phyloP scores from a whole-genome alignment of 768 basidiomycete species.

The Kwoniella sp. region DNA sequence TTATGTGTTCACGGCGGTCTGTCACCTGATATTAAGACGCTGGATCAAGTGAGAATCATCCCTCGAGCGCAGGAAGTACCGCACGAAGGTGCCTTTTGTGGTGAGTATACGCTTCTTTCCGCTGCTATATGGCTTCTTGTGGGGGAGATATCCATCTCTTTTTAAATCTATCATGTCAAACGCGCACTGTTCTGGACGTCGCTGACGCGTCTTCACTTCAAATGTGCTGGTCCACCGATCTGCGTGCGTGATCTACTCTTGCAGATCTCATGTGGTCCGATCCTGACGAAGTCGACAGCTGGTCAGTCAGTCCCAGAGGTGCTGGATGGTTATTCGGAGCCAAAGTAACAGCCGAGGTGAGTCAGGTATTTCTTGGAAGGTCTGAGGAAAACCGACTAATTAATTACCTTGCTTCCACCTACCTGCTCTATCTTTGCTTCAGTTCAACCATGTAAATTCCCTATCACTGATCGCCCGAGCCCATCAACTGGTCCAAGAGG shows the following conservation, averaged over 20 bases:
- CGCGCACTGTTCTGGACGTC: not conserved
- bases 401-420: too few relatives aligned
- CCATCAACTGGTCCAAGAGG: slow-evolving; percentile 78
- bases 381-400: too few relatives aligned
- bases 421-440: not conserved
- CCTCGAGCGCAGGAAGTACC: slow-evolving; percentile 63
- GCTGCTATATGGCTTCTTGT: too few relatives aligned
- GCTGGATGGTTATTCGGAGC: slow-evolving; percentile 95
- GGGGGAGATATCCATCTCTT: too few relatives aligned
- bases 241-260: too few relatives aligned
- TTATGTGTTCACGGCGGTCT: slow-evolving; percentile 95
- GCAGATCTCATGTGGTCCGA: slow-evolving; percentile 98
- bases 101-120: too few relatives aligned
- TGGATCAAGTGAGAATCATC: slow-evolving; percentile 90
- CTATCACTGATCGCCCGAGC: slow-evolving; percentile 88
- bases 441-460: slow-evolving; percentile 94
- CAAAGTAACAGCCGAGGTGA: slow-evolving; percentile 79
- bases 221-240: too few relatives aligned
- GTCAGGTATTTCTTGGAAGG: too few relatives aligned
- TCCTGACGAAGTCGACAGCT: slow-evolving; percentile 91
- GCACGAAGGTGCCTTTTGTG: slow-evolving; percentile 61
- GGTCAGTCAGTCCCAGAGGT: slow-evolving; percentile 95
- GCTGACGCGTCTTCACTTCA: too few relatives aligned
- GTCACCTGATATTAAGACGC: slow-evolving; percentile 90
- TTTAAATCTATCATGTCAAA: not conserved